These are phyloP conservation scores for Prillingera fragicola DNA, from an alignment of 1,284 basidiomycete genomes.

Conservation along the genomic window DNA sequence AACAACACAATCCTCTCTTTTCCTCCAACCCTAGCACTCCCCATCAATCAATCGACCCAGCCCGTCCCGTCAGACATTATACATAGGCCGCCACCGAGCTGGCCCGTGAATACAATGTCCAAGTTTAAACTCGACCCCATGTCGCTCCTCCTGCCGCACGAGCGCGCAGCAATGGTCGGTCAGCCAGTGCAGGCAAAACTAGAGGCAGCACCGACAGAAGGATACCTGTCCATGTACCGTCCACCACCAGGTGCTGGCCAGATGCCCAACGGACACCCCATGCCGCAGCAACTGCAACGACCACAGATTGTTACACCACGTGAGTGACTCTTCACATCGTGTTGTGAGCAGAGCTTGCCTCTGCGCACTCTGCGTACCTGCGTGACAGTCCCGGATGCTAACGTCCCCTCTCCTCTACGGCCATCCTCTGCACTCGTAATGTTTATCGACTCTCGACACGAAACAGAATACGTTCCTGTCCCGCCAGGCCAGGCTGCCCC, in stretches of 20 bases:
- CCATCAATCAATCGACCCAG: too few relatives aligned
- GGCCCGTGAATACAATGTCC: slow-evolving; percentile 9
- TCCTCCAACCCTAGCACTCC: too few relatives aligned
- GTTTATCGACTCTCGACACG: too few relatives aligned
- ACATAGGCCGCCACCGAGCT: not conserved
- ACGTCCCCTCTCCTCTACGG: too few relatives aligned
- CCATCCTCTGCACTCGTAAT: too few relatives aligned
- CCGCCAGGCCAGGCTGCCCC: slow-evolving; percentile 21
- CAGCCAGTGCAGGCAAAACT: too few relatives aligned
- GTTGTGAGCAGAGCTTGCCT: too few relatives aligned
- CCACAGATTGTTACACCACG: not conserved
- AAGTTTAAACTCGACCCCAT: slow-evolving; percentile 47
- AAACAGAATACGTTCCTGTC: slow-evolving; percentile 16
- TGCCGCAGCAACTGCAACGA: not conserved
- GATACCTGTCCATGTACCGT: not conserved
- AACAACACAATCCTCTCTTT: too few relatives aligned
- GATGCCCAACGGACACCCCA: not conserved
- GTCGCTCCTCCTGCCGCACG: slow-evolving; percentile 45
- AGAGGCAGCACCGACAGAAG: not conserved
- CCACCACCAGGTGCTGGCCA: not conserved
- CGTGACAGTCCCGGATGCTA: too few relatives aligned
- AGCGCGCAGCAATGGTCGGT: slow-evolving; percentile 22
- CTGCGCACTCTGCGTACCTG: too few relatives aligned
- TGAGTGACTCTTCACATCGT: not conserved
- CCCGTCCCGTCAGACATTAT: too few relatives aligned